phyloP scores from a whole-genome alignment of 2,329 filamentous ascomycete species.

The Pseudomassariella vexata region DNA sequence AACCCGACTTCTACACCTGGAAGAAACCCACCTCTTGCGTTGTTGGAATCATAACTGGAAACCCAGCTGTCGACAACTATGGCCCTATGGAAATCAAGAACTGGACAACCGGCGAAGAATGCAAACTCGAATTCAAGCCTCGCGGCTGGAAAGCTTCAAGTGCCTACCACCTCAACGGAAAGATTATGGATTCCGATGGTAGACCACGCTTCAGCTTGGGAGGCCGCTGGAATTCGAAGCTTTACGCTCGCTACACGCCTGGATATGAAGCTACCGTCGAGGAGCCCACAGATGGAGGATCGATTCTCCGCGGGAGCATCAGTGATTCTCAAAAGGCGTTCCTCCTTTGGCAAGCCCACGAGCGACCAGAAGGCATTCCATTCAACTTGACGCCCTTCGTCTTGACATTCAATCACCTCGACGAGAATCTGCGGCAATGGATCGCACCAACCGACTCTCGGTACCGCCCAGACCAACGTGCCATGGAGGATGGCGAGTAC shows the following conservation, averaged over 20 bases:
- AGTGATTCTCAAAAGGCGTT: slow-evolving; percentile 71
- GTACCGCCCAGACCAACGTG: slow-evolving; percentile 87
- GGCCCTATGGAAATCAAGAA: slow-evolving; percentile 97
- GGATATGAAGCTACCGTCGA: slow-evolving; percentile 76
- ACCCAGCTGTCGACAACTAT: slow-evolving; percentile 95
- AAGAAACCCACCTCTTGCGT: slow-evolving; percentile 98
- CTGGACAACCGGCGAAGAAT: slow-evolving; percentile 91
- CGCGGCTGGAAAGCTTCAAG: slow-evolving; percentile 93
- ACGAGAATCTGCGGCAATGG: slow-evolving; percentile 70
- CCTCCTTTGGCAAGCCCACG: slow-evolving; percentile 86
- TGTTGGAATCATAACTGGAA: slow-evolving; percentile 97
- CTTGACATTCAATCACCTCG: slow-evolving; percentile 86
- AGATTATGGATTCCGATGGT: slow-evolving; percentile 74
- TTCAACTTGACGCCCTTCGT: slow-evolving; percentile 98
- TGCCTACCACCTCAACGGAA: slow-evolving; percentile 82
- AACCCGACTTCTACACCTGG: slow-evolving; percentile 92
- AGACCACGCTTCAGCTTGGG: slow-evolving; percentile 83
- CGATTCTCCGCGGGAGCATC: slow-evolving; percentile 43
- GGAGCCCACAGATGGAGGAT: slow-evolving; percentile 40
- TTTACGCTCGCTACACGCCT: slow-evolving; percentile 88
- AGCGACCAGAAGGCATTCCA: slow-evolving; percentile 75
- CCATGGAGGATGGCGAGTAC: slow-evolving; percentile 98
- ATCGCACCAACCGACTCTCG: slow-evolving; percentile 90
- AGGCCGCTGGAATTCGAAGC: slow-evolving; percentile 94
- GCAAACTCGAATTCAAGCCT: slow-evolving; percentile 84